A percentile compares a stretch with the other conserved stretches of the same genome.
Evolutionary conservation across 2,329 filamentous ascomycete genomes (phyloP).

Genomic region (Colletotrichum musicola): DNA sequence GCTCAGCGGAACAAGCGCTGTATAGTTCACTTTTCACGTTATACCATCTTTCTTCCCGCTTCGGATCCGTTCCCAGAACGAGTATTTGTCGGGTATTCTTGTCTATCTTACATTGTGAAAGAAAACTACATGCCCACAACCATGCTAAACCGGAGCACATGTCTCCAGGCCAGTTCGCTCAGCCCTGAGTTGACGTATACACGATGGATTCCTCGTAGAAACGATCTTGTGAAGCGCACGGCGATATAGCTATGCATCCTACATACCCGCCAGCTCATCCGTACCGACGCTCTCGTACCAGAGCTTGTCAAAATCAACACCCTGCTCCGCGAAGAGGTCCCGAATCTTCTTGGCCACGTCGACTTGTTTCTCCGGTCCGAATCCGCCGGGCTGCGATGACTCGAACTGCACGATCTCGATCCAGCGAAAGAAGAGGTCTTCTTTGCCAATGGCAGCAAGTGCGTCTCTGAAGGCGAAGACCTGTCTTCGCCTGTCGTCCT

Average conservation of each 20-base stretch:
- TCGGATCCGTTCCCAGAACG: conserved; percentile 15
- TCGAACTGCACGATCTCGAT: conserved; percentile 94
- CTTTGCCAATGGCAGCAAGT: conserved; percentile 82
- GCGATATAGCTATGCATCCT: background rate
- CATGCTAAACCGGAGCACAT: background rate
- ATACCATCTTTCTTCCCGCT: conserved; percentile 26
- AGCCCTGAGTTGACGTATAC: no score
- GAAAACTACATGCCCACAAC: conserved; percentile 16
- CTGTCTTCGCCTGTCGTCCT: conserved; percentile 77
- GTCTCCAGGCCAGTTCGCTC: no score
- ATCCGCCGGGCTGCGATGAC: conserved; percentile 81
- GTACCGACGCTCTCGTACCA: conserved; percentile 74
- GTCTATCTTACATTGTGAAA: conserved; percentile 16
- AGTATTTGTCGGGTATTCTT: conserved; percentile 2
- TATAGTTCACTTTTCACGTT: conserved; percentile 6
- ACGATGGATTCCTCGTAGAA: no score
- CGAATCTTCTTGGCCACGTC: conserved; percentile 80
- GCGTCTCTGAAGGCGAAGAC: conserved; percentile 85
- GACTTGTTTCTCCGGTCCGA: conserved; percentile 79
- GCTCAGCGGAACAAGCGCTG: background rate
- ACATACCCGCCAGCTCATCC: conserved; percentile 47
- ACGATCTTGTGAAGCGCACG: no score
- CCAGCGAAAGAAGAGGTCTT: conserved; percentile 91
- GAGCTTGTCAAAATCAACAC: conserved; percentile 85
- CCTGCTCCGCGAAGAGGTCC: conserved; percentile 78